These are phyloP conservation scores for Sclerotinia minor DNA, from an alignment of 2,329 filamentous ascomycete genomes.

Conservation along the genomic window DNA sequence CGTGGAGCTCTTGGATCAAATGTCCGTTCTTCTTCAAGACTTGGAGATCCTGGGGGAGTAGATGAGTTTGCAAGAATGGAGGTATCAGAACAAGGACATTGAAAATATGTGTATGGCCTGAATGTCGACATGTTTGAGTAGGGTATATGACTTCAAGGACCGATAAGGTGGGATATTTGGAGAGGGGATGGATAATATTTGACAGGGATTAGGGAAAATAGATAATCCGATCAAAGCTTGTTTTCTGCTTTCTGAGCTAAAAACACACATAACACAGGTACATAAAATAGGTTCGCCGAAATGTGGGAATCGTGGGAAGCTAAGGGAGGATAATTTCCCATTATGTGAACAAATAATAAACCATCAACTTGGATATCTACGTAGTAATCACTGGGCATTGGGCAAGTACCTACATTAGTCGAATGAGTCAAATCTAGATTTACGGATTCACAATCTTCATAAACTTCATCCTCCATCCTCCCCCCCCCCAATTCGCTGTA, in stretches of 20 bases:
- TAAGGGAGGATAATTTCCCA: background rate
- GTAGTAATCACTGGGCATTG: too few relatives aligned
- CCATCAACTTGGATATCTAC: too few relatives aligned
- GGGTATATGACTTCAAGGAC: background rate
- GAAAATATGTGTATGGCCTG: constrained; percentile 65
- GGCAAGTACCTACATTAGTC: too few relatives aligned
- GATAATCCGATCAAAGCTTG: background rate
- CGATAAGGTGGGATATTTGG: constrained; percentile 1
- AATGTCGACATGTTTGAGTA: constrained; percentile 49
- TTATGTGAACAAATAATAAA: too few relatives aligned
- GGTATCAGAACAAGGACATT: constrained; percentile 62
- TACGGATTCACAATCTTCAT: background rate
- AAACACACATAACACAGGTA: too few relatives aligned
- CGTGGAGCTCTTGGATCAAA: constrained; percentile 85
- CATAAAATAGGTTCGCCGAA: too few relatives aligned
- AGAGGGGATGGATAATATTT: constrained; percentile 1
- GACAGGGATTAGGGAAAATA: background rate
- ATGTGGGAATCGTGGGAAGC: background rate
- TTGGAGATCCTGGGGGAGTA: constrained; percentile 41
- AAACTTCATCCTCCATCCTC: background rate
- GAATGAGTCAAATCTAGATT: too few relatives aligned
- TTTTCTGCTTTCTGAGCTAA: background rate
- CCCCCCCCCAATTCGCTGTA: too few relatives aligned
- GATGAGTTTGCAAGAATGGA: constrained; percentile 42
- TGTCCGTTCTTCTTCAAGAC: constrained; percentile 70